Percentiles rank a stretch among this genome's conserved stretches.
Evolutionary conservation across 352 stramenopile genomes (phyloP).

Genomic region (Discostella stelligera): DNA sequence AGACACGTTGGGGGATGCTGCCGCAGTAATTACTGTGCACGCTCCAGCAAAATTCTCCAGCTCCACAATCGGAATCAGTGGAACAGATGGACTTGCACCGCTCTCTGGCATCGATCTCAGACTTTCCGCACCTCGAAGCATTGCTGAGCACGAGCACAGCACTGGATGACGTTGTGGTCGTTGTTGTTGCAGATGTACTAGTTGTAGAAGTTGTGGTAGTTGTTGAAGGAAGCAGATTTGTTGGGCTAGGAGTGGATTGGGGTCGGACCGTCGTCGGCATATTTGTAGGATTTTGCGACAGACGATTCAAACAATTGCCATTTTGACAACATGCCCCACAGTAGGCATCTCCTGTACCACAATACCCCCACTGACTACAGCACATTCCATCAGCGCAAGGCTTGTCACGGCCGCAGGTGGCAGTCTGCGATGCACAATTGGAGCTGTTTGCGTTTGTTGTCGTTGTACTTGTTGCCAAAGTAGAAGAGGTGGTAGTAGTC

Average conservation of each 20-base stretch:
- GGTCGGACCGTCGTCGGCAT: background rate
- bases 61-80: constrained; percentile 35
- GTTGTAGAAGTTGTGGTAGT: constrained; percentile 5
- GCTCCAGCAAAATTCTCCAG: constrained; percentile 44
- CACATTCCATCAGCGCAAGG: constrained; percentile 43
- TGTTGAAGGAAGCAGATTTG: background rate
- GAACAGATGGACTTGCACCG: constrained; percentile 37
- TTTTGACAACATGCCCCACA: constrained; percentile 42
- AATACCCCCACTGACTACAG: constrained; percentile 51
- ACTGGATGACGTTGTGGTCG: constrained; percentile 11
- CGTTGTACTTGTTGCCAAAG: constrained; percentile 12
- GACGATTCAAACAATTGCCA: constrained; percentile 10
- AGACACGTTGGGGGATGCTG: constrained; percentile 38
- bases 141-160: constrained; percentile 25
- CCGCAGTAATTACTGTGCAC: constrained; percentile 54
- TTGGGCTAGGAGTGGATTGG: constrained; percentile 1
- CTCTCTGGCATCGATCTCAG: constrained; percentile 45
- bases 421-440: constrained; percentile 35
- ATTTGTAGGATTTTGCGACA: background rate
- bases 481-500: constrained; percentile 14
- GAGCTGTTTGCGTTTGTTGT: constrained; percentile 22
- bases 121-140: constrained; percentile 32
- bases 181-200: constrained; percentile 8
- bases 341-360: constrained; percentile 32
- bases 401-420: constrained; percentile 36